Evolutionary conservation across 2,329 filamentous ascomycete species (phyloP), one percentile per base, ranked within the genome.

Genomic region (Apiospora aurea): DNA sequence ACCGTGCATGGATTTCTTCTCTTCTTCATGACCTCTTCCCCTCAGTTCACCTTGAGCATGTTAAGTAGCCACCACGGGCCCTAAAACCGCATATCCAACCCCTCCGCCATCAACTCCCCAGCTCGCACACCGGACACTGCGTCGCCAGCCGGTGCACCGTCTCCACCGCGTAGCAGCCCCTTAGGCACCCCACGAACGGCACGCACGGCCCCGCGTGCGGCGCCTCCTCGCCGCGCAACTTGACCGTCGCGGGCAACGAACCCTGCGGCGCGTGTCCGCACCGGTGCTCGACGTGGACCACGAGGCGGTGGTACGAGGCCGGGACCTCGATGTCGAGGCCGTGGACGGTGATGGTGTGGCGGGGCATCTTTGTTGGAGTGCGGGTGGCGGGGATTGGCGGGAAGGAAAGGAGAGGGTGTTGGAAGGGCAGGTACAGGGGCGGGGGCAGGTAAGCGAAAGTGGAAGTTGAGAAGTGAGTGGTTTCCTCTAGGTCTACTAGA

Each of bases 401-500:
- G 5, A 7, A 46, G 14, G 26, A 0, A 2, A 57, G 14, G 21
- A n/a, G 46, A 7, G 18, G 46, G 18, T 10, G 46, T 5, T n/a
- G 18, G 18, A 7, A 4, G 10, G 46, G 8, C 7, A 49, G 46
- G 21, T 21, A 46, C 16, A n/a, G 6, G 18, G 4, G 38, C 38
- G 3, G 26, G 46, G 4, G 18, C 46, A 47, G 46, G 4, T 8
- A 49, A 11, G 21, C 1, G 46, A 7, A n/a, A 49, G 6, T 49
- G 44, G 10, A 10, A n/a, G 46, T 7, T 49, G 2, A 2, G 10
- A 49, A n/a, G 6, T 49, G 21, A n/a, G 7, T 8, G 5, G 2
- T n/a, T 34, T 26, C 41, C 51, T 34, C 26, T 57, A 57, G 51
- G 21, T 57, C 51, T 34, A 57, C 51, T 57, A 57, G 51, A 57